Percentiles rank a stretch among this genome's conserved stretches.
Conservation (phyloP, 2,329 filamentous ascomycete genomes). For the Aspergillus brasiliensis region DNA sequence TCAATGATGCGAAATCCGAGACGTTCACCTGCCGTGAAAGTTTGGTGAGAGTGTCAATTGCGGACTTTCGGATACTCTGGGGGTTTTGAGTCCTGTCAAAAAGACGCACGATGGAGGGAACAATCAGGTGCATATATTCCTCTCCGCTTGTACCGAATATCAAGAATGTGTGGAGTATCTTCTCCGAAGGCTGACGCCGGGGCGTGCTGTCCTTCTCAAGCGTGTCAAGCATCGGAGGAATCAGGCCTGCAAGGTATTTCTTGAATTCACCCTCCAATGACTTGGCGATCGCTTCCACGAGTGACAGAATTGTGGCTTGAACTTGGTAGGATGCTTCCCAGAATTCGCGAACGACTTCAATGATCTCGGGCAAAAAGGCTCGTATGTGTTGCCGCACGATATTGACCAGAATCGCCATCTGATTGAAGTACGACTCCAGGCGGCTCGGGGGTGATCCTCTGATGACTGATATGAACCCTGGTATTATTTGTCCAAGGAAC, state of each 20-base stretch:
- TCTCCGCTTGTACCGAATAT: constrained; percentile 95
- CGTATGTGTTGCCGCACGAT: constrained; percentile 97
- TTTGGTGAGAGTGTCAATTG: constrained; percentile 92
- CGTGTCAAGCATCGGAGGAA: constrained; percentile 92
- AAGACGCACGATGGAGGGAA: constrained; percentile 89
- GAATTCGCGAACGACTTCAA: constrained; percentile 83
- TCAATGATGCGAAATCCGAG: constrained; percentile 93
- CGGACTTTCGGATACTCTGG: constrained; percentile 75
- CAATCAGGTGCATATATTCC: constrained; percentile 99
- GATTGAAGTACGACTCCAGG: constrained; percentile 95
- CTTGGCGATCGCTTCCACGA: constrained; percentile 91
- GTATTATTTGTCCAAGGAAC: constrained; percentile 90
- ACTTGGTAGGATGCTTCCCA: constrained; percentile 81
- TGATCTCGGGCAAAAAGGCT: constrained; percentile 83
- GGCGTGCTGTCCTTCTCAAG: constrained; percentile 80
- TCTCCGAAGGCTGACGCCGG: constrained; percentile 80
- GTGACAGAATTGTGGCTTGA: constrained; percentile 85
- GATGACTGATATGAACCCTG: constrained; percentile 89
- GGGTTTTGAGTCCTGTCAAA: constrained; percentile 89
- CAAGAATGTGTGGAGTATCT: constrained; percentile 90
- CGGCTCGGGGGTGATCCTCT: constrained; percentile 74
- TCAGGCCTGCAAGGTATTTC: constrained; percentile 82
- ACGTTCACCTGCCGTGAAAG: constrained; percentile 95
- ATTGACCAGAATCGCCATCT: constrained; percentile 86
- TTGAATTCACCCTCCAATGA: constrained; percentile 98